Base-by-base conservation (phyloP, 495 filamentous ascomycete genomes). In the Aeminium ludgeri region DNA sequence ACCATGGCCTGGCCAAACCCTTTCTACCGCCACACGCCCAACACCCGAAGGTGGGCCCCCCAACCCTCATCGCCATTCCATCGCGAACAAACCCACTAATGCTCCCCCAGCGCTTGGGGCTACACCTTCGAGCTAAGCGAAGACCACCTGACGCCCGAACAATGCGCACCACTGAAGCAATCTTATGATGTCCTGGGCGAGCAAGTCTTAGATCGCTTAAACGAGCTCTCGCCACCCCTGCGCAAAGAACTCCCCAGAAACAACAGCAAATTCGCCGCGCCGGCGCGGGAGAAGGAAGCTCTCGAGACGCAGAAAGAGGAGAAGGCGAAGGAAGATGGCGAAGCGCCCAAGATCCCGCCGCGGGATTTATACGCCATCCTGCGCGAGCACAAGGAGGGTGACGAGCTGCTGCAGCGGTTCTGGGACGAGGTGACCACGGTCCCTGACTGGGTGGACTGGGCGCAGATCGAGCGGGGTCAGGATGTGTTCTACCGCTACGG, bases 381-480 rank as follows among this genome's bases (percentile, higher is more conserved):
- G 13, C 58, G 62, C 39, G 63, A 75, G 10, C 65, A 85, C 57
- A 64, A 64, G 6, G 48, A 59, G 8, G 57, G 64, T 6, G 70
- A 86, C 53, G 61, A 67, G 6, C 69, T 67, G 38, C 62, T 86
- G 23, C 49, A 59, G 7, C 50, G 66, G 25, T 54, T 91, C 5
- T 86, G 82, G 82, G 54, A 46, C 0, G 66, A 87, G 51, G 62
- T 82, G 36, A 78, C 74, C 48, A 76, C 70, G 1, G 57, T 85
- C 15, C 84, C 82, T 0, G 59, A 66, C 11, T 91, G 82, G 82
- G 83, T 91, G 1, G 74, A 85, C 55, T 89, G 80, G 81, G 65
- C 69, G 8, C 80, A 85, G 53, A 78, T 92, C 47, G 60, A 68
- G 46, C 60, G 80, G 50, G 79, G 74, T 0, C 79, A 83, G 54